phyloP scores from a whole-genome alignment of 768 basidiomycete species.

The Leucocoprinus sp. region DNA sequence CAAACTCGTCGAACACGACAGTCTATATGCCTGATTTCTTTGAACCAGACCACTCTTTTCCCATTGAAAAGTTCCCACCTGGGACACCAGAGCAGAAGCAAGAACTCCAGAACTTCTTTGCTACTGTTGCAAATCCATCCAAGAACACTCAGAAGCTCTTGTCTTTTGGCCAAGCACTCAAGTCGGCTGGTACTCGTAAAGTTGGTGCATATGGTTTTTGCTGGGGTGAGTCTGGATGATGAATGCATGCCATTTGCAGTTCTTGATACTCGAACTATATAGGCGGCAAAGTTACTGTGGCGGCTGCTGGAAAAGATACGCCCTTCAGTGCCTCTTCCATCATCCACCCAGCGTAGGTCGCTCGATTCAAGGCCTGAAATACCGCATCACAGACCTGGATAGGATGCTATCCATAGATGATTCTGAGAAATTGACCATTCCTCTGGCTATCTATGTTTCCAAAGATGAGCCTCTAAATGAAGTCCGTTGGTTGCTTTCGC shows the following conservation, averaged over 20 bases:
- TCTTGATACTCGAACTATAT: neutral
- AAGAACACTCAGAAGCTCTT: slow-evolving; percentile 31
- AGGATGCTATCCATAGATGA: slow-evolving; percentile 48
- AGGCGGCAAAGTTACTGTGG: slow-evolving; percentile 46
- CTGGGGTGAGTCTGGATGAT: slow-evolving; percentile 31
- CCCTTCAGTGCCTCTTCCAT: slow-evolving; percentile 42
- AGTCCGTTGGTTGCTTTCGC: slow-evolving; percentile 23
- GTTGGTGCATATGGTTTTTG: slow-evolving; percentile 50
- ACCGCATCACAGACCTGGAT: neutral
- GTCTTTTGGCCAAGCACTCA: slow-evolving; percentile 33
- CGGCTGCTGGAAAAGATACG: slow-evolving; percentile 29
- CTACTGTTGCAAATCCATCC: slow-evolving; percentile 37
- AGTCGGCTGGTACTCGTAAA: slow-evolving; percentile 32
- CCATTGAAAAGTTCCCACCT: slow-evolving; percentile 43
- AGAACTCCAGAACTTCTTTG: slow-evolving; percentile 52
- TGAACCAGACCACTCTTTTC: slow-evolving; percentile 42
- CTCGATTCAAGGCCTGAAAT: slow-evolving; percentile 15
- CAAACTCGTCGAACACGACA: slow-evolving; percentile 38
- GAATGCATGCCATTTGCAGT: neutral
- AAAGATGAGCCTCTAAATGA: slow-evolving; percentile 50
- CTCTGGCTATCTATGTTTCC: slow-evolving; percentile 48
- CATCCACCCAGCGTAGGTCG: slow-evolving; percentile 46
- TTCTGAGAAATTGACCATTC: slow-evolving; percentile 40
- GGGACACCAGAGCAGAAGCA: slow-evolving; percentile 42
- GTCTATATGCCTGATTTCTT: slow-evolving; percentile 68